Percentiles rank a stretch among this genome's conserved stretches.
Conservation (phyloP, 2,329 filamentous ascomycete genomes). For the Alternaria sp. region DNA sequence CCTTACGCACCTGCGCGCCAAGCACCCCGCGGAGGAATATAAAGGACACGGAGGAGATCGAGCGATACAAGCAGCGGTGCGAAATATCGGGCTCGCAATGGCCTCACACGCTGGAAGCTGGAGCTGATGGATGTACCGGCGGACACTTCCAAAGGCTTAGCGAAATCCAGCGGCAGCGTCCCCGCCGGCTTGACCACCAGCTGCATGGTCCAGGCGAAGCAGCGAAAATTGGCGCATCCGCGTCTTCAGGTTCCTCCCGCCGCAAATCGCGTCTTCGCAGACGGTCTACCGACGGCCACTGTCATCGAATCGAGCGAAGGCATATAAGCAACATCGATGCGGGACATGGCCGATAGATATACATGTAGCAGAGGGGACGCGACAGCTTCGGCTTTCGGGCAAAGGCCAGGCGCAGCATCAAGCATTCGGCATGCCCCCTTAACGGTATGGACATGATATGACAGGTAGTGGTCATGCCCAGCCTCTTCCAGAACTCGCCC, state of each 20-base stretch:
- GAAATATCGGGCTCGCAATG: not conserved
- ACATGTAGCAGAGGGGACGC: not conserved
- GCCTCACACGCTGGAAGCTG: not conserved
- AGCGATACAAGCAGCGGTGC: not conserved
- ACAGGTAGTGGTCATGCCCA: accelerated
- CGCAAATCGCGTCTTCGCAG: not conserved
- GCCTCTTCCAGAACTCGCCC: not conserved
- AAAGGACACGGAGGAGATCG: not conserved
- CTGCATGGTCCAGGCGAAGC: not conserved
- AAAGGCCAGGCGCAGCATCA: not conserved
- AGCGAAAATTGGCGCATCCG: not conserved
- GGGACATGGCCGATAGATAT: accelerated
- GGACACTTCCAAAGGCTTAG: too few relatives aligned
- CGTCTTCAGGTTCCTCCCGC: too few relatives aligned
- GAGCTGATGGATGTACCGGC: not conserved
- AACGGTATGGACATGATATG: not conserved
- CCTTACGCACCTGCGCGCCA: not conserved
- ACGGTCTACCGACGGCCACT: not conserved
- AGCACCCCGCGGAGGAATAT: not conserved
- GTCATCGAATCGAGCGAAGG: accelerated
- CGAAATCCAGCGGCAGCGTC: too few relatives aligned
- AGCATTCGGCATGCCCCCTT: not conserved
- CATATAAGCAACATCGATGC: accelerated
- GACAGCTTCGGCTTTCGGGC: not conserved
- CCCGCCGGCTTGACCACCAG: not conserved